A percentile compares a stretch with the other conserved stretches of the same genome.
Conservation (phyloP, 768 basidiomycete species). For the Suillus sp. region DNA sequence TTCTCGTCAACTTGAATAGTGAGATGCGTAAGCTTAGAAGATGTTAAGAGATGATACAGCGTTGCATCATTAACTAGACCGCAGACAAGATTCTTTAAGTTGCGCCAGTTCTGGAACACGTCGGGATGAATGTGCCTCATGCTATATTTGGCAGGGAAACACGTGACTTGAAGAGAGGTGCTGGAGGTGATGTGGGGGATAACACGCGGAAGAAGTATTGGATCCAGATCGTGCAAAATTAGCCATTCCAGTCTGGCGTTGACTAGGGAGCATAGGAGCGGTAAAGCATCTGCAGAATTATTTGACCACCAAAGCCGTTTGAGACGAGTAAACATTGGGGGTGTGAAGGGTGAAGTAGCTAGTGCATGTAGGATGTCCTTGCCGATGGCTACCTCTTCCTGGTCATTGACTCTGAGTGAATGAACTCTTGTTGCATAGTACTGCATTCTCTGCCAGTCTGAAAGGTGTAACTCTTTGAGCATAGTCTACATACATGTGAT, state of each 20-base stretch:
- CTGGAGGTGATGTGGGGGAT: background rate
- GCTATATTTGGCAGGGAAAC: slow-evolving; percentile 1
- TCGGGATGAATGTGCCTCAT: slow-evolving; percentile 7
- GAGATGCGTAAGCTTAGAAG: background rate
- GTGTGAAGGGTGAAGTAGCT: slow-evolving; percentile 1
- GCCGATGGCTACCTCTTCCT: slow-evolving; percentile 7
- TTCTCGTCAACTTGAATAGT: background rate
- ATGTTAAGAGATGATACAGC: slow-evolving; percentile 7
- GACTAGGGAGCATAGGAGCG: slow-evolving; percentile 1
- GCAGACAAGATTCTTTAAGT: slow-evolving; percentile 7
- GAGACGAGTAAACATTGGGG: slow-evolving; percentile 6
- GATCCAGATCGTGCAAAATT: background rate
- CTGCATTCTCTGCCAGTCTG: slow-evolving; percentile 7
- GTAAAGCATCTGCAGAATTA: slow-evolving; percentile 8
- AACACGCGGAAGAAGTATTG: background rate
- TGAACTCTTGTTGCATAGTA: slow-evolving; percentile 5
- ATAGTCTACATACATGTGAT: background rate
- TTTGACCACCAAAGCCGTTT: slow-evolving; percentile 6
- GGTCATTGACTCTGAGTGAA: background rate
- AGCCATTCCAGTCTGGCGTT: background rate
- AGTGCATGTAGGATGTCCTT: background rate
- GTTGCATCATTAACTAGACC: slow-evolving; percentile 3
- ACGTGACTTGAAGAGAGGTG: background rate
- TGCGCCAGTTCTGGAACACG: slow-evolving; percentile 1
- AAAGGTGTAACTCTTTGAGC: background rate